These are phyloP conservation scores for Sanchytrium tribonematis DNA, from an alignment of 371 early-diverging fungal species.

Conservation along the genomic window DNA sequence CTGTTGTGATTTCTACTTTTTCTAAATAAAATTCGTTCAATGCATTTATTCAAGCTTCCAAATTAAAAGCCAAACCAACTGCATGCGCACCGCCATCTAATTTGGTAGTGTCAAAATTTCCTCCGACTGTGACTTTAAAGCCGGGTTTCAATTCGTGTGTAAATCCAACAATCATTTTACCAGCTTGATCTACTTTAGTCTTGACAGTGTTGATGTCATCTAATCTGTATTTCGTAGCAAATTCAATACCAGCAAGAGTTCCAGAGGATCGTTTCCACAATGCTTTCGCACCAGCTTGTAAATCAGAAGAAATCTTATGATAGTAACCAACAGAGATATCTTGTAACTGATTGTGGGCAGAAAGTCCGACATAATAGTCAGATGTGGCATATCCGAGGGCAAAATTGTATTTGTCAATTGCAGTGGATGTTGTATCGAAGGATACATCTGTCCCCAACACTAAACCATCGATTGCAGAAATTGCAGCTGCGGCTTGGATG, in stretches of 20 bases:
- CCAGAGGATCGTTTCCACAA: slow-evolving; percentile 36
- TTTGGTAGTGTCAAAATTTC: slow-evolving; percentile 62
- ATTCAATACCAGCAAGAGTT: slow-evolving; percentile 49
- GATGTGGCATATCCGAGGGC: neutral
- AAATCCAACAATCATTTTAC: slow-evolving; percentile 68
- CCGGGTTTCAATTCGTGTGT: slow-evolving; percentile 76
- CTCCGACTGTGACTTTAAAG: slow-evolving; percentile 72
- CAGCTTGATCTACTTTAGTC: slow-evolving; percentile 78
- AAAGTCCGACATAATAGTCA: neutral
- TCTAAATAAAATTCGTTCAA: too few species aligned
- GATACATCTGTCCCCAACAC: slow-evolving; percentile 2
- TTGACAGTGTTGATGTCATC: slow-evolving; percentile 67
- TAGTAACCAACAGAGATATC: slow-evolving; percentile 63
- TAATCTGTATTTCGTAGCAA: slow-evolving; percentile 72
- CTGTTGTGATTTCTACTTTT: too few species aligned
- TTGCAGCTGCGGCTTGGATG: slow-evolving; percentile 27
- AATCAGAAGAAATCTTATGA: slow-evolving; percentile 60
- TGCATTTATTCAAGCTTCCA: slow-evolving; percentile 42
- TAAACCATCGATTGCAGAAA: slow-evolving; percentile 1
- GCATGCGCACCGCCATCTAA: slow-evolving; percentile 77
- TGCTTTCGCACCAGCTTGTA: slow-evolving; percentile 80
- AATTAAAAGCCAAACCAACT: slow-evolving; percentile 61
- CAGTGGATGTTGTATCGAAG: neutral
- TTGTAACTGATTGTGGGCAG: slow-evolving; percentile 20
- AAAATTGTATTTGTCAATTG: neutral